Evolutionary conservation across 2,329 filamentous ascomycete genomes (phyloP).

Genomic region (Aspergillus texensis): DNA sequence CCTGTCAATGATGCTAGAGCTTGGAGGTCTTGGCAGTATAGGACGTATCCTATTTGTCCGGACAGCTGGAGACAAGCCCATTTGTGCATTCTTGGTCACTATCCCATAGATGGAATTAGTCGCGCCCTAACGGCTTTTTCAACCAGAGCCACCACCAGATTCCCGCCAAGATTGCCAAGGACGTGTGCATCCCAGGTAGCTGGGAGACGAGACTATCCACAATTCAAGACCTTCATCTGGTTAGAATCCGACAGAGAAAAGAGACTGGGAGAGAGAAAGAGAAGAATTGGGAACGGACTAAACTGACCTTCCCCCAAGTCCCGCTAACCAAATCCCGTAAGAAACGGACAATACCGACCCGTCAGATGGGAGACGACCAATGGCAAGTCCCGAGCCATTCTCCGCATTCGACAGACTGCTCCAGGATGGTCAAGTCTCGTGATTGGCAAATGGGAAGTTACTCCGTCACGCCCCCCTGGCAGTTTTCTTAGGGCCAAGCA

Average conservation of each 20-base stretch:
- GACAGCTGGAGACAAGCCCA: constrained; percentile 2
- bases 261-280: not conserved
- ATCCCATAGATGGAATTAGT: not conserved
- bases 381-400: constrained; percentile 10
- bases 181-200: not conserved
- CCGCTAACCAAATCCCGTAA: constrained; percentile 13
- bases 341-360: constrained; percentile 13
- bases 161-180: not conserved
- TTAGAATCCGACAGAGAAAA: not conserved
- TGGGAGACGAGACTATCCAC: not conserved
- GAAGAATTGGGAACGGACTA: not conserved
- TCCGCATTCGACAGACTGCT: constrained; percentile 18
- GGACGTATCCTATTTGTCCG: not conserved
- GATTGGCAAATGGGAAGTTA: constrained; percentile 11
- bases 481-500: constrained; percentile 13
- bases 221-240: not conserved
- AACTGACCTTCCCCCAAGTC: constrained; percentile 1
- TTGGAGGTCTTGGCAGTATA: not conserved
- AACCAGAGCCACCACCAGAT: not conserved
- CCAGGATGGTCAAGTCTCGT: constrained; percentile 6
- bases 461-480: constrained; percentile 1
- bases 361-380: constrained; percentile 9
- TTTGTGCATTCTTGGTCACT: not conserved
- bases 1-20: not conserved
- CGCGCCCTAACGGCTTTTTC: not conserved